These are phyloP conservation scores for Pseudomassariella vexata DNA, from an alignment of 2,329 filamentous ascomycete species.

Conservation along the genomic window DNA sequence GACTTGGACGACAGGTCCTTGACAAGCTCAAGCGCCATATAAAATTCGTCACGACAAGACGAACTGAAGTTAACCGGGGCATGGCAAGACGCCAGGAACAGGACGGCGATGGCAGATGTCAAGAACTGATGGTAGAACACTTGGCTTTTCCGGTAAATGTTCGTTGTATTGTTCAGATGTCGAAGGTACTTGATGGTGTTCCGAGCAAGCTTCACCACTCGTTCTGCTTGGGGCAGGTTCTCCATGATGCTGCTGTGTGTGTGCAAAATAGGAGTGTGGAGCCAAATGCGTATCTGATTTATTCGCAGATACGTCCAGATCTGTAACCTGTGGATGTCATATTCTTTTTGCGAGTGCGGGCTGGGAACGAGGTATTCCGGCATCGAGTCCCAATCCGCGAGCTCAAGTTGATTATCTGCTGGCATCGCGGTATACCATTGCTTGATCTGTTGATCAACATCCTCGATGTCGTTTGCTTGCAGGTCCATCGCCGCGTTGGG, in stretches of 20 bases:
- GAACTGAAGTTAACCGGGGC: slow-evolving; percentile 66
- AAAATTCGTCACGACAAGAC: slow-evolving; percentile 68
- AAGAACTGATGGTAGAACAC: slow-evolving; percentile 79
- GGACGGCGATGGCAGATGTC: slow-evolving; percentile 65
- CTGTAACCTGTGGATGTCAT: slow-evolving; percentile 66
- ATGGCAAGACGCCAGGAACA: slow-evolving; percentile 73
- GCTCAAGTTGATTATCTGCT: slow-evolving; percentile 43
- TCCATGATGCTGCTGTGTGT: slow-evolving; percentile 77
- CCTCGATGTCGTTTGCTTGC: slow-evolving; percentile 69
- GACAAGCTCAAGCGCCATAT: slow-evolving; percentile 69
- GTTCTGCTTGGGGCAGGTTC: slow-evolving; percentile 67
- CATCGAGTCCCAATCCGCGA: slow-evolving; percentile 50
- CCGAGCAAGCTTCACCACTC: slow-evolving; percentile 67
- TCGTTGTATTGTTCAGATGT: slow-evolving; percentile 64
- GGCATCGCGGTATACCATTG: slow-evolving; percentile 80
- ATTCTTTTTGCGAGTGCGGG: slow-evolving; percentile 41
- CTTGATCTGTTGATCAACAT: slow-evolving; percentile 75
- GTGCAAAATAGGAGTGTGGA: slow-evolving; percentile 83
- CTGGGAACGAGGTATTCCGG: slow-evolving; percentile 21
- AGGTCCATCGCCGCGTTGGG: slow-evolving; percentile 55
- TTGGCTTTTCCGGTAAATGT: slow-evolving; percentile 66
- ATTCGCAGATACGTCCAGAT: slow-evolving; percentile 81
- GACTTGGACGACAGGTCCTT: slow-evolving; percentile 66
- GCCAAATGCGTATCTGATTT: slow-evolving; percentile 85
- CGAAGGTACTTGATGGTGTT: slow-evolving; percentile 69